Percentiles rank a stretch among this genome's conserved stretches.
These are phyloP conservation scores for Sedum album DNA, from an alignment of 164 flowering plant species.

Conservation along the genomic window DNA sequence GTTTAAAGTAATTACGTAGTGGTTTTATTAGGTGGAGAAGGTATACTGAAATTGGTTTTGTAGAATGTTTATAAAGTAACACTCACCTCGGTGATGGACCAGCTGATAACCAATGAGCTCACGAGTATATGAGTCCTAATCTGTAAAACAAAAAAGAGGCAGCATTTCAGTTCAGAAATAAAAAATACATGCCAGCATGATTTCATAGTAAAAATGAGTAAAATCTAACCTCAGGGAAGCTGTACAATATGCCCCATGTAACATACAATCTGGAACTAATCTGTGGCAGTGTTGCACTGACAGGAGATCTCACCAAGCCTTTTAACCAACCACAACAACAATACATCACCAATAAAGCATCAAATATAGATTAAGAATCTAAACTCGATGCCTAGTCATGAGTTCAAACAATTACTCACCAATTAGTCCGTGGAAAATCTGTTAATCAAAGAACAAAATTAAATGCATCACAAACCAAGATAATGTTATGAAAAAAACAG, in stretches of 20 bases:
- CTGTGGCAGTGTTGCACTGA: conserved; percentile 77
- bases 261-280: too few species aligned
- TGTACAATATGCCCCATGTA: too few species aligned
- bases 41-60: background rate
- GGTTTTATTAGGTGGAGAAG: background rate
- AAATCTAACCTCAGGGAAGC: too few species aligned
- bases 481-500: too few species aligned
- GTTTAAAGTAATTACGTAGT: background rate
- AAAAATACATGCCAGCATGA: background rate
- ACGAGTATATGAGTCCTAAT: conserved; percentile 49
- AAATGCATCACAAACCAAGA: too few species aligned
- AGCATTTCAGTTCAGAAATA: background rate
- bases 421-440: conserved; percentile 67
- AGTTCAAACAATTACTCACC: conserved; percentile 31
- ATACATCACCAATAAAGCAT: conserved; percentile 4
- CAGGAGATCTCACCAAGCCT: conserved; percentile 95
- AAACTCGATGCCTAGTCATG: background rate
- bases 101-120: too few species aligned
- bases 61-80: background rate
- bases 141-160: conserved; percentile 26
- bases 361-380: background rate
- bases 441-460: too few species aligned
- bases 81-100: conserved; percentile 75
- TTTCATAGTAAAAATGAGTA: too few species aligned
- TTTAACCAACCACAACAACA: conserved; percentile 3